These are phyloP conservation scores for Lactuca sativa DNA, from an alignment of 129 eudicot species.

Conservation along the genomic window DNA sequence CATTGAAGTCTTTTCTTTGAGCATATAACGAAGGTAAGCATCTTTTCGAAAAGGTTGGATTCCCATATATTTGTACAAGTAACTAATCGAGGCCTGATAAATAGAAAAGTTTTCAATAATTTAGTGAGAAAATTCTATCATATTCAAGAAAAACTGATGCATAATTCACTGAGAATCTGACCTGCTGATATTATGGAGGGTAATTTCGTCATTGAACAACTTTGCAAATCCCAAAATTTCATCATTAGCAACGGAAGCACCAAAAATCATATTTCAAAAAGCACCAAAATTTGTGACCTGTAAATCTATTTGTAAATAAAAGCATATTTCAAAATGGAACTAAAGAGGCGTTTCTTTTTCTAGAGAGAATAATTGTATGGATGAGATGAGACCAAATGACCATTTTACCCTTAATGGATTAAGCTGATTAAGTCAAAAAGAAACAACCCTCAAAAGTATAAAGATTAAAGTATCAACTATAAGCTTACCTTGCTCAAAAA, in stretches of 20 bases:
- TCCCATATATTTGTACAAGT: constrained; percentile 98
- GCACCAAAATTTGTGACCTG: too few species aligned
- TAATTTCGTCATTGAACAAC: constrained; percentile 91
- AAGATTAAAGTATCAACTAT: not conserved
- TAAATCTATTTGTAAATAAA: too few species aligned
- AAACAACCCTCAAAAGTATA: too few species aligned
- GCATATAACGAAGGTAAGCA: constrained; percentile 76
- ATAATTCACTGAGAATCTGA: constrained; percentile 24
- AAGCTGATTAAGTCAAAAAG: too few species aligned
- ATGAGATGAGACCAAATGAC: too few species aligned
- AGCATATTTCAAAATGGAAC: too few species aligned
- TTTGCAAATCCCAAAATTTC: constrained; percentile 96
- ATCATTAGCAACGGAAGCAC: constrained; percentile 72
- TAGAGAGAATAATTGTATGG: too few species aligned
- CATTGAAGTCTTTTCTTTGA: constrained; percentile 65
- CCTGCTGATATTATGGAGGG: constrained; percentile 97
- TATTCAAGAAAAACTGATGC: too few species aligned
- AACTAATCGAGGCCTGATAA: constrained; percentile 86
- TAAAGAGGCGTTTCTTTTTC: too few species aligned
- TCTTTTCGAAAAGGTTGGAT: constrained; percentile 86
- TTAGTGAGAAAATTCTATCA: constrained; percentile 4
- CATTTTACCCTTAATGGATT: too few species aligned
- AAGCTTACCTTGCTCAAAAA: constrained; percentile 72
- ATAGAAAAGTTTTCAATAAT: constrained; percentile 18
- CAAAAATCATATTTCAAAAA: too few species aligned